Conservation (phyloP, 2,329 filamentous ascomycete species). For the Didymella lethalis region DNA sequence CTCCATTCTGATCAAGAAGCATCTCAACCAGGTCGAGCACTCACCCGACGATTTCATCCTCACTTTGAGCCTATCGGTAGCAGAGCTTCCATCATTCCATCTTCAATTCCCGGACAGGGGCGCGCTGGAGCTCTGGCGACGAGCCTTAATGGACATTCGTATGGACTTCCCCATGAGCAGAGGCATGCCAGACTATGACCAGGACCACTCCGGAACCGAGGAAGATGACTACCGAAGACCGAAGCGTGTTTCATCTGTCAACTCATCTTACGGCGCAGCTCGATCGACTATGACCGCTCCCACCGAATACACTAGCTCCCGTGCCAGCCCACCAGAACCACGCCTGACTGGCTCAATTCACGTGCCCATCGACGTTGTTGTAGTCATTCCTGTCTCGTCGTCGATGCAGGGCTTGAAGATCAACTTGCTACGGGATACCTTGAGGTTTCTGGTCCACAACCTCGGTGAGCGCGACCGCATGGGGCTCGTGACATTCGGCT, state of each 20-base stretch:
- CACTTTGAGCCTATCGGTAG: slow-evolving; percentile 88
- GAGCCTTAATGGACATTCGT: slow-evolving; percentile 84
- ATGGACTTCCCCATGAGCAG: slow-evolving; percentile 65
- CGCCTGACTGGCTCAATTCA: slow-evolving; percentile 68
- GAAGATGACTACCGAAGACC: slow-evolving; percentile 80
- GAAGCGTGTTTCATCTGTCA: slow-evolving; percentile 81
- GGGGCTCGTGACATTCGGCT: slow-evolving; percentile 96
- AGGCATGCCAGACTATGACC: slow-evolving; percentile 76
- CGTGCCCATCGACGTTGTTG: slow-evolving; percentile 92
- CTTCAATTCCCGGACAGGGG: slow-evolving; percentile 84
- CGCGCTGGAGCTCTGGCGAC: slow-evolving; percentile 89
- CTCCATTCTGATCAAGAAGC: slow-evolving; percentile 97
- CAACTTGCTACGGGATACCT: slow-evolving; percentile 86
- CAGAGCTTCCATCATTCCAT: slow-evolving; percentile 92
- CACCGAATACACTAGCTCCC: slow-evolving; percentile 86
- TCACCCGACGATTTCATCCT: slow-evolving; percentile 79
- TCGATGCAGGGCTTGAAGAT: slow-evolving; percentile 99
- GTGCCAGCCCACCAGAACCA: slow-evolving; percentile 53
- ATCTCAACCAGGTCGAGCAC: slow-evolving; percentile 87
- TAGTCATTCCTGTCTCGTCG: slow-evolving; percentile 95
- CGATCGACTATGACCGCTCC: slow-evolving; percentile 87
- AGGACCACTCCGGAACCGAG: slow-evolving; percentile 81
- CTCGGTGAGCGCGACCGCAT: slow-evolving; percentile 94
- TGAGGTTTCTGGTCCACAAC: slow-evolving; percentile 89
- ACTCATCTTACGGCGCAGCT: slow-evolving; percentile 82